phyloP scores from a whole-genome alignment of 129 eudicot genomes.

The Heracleum sosnowskyi region DNA sequence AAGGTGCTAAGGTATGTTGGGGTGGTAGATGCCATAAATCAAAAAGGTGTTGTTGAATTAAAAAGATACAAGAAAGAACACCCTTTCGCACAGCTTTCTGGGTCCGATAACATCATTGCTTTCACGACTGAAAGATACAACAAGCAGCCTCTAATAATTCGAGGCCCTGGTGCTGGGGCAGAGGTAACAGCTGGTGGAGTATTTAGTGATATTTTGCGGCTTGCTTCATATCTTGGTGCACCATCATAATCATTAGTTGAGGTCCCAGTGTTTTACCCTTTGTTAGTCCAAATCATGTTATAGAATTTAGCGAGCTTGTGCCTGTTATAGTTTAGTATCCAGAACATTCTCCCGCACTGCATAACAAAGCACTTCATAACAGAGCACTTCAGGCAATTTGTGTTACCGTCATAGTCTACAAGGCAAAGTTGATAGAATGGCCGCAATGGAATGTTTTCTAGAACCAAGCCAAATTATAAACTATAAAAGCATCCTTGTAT shows the following conservation, averaged over 20 bases:
- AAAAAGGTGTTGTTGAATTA: slow-evolving; percentile 69
- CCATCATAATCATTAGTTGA: slow-evolving; percentile 45
- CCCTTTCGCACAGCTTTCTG: slow-evolving; percentile 97
- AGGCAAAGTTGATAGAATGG: background rate
- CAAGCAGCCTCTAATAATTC: slow-evolving; percentile 82
- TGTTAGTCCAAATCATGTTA: background rate
- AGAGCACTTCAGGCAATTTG: background rate
- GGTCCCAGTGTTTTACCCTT: background rate
- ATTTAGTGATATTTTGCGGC: slow-evolving; percentile 85
- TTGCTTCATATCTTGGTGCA: slow-evolving; percentile 95
- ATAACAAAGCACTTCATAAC: background rate
- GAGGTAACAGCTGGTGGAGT: slow-evolving; percentile 99
- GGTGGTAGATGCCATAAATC: slow-evolving; percentile 82
- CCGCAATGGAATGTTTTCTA: background rate
- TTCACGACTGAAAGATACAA: slow-evolving; percentile 88
- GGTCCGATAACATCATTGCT: slow-evolving; percentile 91
- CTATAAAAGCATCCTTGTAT: background rate
- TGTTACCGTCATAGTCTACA: background rate
- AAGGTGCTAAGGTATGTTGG: slow-evolving; percentile 96
- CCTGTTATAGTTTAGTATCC: background rate
- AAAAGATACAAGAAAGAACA: slow-evolving; percentile 74
- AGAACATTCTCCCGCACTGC: background rate
- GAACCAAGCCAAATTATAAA: background rate
- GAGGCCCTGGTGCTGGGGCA: slow-evolving; percentile 99
- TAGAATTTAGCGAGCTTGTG: background rate